Percentiles rank a stretch among this genome's conserved stretches.
These are phyloP conservation scores for Heliamphora pulchella DNA, from an alignment of 179 eudicot species.

Conservation along the genomic window DNA sequence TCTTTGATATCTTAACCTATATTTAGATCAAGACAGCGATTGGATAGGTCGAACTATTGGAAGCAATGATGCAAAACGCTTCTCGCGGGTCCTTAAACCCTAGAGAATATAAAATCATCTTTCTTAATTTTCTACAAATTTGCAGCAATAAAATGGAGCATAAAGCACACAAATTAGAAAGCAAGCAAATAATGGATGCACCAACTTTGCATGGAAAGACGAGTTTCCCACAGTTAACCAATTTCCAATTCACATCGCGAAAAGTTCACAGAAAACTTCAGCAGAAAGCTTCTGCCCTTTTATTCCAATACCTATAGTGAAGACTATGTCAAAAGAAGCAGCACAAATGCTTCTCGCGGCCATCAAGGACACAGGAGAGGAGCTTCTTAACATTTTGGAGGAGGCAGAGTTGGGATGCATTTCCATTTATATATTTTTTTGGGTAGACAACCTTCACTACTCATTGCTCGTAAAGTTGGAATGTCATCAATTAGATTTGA, in stretches of 20 bases:
- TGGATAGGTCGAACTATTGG: too few relatives aligned
- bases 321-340: background rate
- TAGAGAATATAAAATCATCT: background rate
- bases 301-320: background rate
- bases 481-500: too few relatives aligned
- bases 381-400: too few relatives aligned
- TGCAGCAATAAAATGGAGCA: background rate
- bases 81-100: background rate
- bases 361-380: too few relatives aligned
- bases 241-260: background rate
- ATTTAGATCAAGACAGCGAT: too few relatives aligned
- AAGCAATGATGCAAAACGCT: too few relatives aligned
- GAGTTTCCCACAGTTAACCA: background rate
- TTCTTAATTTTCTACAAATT: background rate
- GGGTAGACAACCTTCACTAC: too few relatives aligned
- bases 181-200: background rate
- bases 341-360: too few relatives aligned
- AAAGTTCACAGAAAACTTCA: background rate
- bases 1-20: too few relatives aligned
- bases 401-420: too few relatives aligned
- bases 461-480: too few relatives aligned
- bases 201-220: background rate
- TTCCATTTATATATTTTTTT: too few relatives aligned
- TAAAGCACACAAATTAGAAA: background rate
- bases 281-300: background rate